Evolutionary conservation across 2,329 filamentous ascomycete species (phyloP), one percentile per base, ranked within the genome.

Genomic region (Paecilomyces variotii): DNA sequence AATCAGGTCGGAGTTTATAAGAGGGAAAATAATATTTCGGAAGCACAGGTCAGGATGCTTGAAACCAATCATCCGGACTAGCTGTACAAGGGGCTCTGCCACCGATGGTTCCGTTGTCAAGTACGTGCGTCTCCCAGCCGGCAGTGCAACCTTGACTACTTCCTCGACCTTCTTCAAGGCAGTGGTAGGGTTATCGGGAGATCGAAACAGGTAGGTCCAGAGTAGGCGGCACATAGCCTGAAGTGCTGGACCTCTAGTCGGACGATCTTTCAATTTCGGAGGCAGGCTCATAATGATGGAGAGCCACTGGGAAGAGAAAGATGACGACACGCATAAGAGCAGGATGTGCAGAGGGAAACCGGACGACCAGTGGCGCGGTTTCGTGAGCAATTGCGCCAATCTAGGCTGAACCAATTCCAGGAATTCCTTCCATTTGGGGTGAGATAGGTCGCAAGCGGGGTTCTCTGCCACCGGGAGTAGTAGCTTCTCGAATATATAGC

Each of bases 21-120:
- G 78, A 2, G 93, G 94, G 66, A 97, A 97, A n/a, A 99, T 90
- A 63, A 97, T 89, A 53, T 82, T 90, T 64, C 87, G 85, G 74
- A 97, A 96, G 74, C 93, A 97, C 63, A 96, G 88, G 67, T 99
- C 94, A 56, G 93, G 92, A 65, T 95, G 86, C 69, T 90, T 95
- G 77, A 89, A 97, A 2, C 93, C 95, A 68, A 99, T 91, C 68
- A 97, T 91, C 34, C 95, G 86, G 61, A 97, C 92, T 30, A 97
- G 86, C 67, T 97, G 92, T 58, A 97, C 93, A 63, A 97, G 78
- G 1, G 94, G 93, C 54, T 97, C 92, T 1, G 89, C 87, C 60
- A 95, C 87, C n/a, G 86, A 82, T 0, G 87, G 83, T 61, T 99
- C 94, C 1, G 90, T 90, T 0, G 89, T 91, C 26, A 95, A 80